Evolutionary conservation across 768 basidiomycete genomes (phyloP).

Genomic region (Phylloporus sp.): DNA sequence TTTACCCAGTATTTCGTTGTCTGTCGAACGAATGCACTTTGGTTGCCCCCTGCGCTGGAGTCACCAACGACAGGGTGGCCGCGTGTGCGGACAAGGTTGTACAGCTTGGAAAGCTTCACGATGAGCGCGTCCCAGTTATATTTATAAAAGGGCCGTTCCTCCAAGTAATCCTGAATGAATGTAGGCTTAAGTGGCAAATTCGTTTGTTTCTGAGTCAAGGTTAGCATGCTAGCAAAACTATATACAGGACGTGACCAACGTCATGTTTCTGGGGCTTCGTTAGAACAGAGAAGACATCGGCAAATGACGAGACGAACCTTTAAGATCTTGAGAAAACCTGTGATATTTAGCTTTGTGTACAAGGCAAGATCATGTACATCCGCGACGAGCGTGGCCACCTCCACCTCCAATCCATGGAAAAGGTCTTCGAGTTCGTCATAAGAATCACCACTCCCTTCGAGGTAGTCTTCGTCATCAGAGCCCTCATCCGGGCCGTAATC

Average conservation of each 20-base stretch:
- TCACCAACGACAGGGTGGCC: conserved; percentile 95
- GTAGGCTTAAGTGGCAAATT: conserved; percentile 73
- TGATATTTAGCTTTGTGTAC: conserved; percentile 96
- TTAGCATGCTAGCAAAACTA: conserved; percentile 8
- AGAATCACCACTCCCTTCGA: conserved; percentile 48
- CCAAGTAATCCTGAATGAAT: conserved; percentile 89
- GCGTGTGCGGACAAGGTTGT: conserved; percentile 91
- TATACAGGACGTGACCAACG: conserved; percentile 39
- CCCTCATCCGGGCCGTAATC: conserved; percentile 59
- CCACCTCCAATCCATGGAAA: conserved; percentile 87
- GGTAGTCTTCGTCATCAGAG: conserved; percentile 56
- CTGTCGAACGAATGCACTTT: conserved; percentile 97
- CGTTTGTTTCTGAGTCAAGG: conserved; percentile 80
- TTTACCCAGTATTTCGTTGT: conserved; percentile 98
- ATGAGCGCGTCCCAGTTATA: conserved; percentile 96
- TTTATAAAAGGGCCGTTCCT: conserved; percentile 94
- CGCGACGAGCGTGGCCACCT: conserved; percentile 91
- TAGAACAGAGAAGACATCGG: conserved; percentile 1
- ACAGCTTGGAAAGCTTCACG: conserved; percentile 91
- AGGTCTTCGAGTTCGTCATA: conserved; percentile 78
- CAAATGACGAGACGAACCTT: conserved; percentile 51
- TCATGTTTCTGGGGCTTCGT: conserved; percentile 76
- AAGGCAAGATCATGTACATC: conserved; percentile 89
- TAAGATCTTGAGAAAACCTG: conserved; percentile 97
- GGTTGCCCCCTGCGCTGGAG: conserved; percentile 87